Conservation (phyloP, 805 yeast genomes). For the Isabelozyma heimii region DNA sequence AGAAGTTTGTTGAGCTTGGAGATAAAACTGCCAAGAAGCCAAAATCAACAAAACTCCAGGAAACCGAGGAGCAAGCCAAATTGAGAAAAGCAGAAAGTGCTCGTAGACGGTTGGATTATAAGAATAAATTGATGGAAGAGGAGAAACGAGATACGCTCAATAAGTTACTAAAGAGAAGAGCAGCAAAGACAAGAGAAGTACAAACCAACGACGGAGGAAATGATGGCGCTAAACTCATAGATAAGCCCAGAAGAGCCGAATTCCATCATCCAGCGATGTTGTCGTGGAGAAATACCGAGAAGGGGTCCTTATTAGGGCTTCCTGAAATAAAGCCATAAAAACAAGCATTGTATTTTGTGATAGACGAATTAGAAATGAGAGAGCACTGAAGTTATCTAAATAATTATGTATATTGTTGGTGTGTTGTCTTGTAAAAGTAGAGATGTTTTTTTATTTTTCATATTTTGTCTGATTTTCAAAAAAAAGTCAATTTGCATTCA, state of each 20-base stretch:
- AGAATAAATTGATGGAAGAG: constrained; percentile 80
- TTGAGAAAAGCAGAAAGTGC: constrained; percentile 84
- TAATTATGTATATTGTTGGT: no score
- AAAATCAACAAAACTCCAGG: constrained; percentile 48
- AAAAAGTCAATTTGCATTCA: no score
- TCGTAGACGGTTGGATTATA: constrained; percentile 80
- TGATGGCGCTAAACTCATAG: constrained; percentile 12
- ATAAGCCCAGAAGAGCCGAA: constrained; percentile 43
- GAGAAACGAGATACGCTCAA: constrained; percentile 92
- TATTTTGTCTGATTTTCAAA: no score
- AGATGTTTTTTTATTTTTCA: no score
- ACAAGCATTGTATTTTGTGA: no score
- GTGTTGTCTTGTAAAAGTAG: no score
- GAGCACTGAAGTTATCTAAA: no score
- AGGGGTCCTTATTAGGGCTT: neutral
- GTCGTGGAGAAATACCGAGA: constrained; percentile 26
- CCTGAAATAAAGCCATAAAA: neutral
- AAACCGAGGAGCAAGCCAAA: constrained; percentile 82
- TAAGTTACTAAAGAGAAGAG: constrained; percentile 79
- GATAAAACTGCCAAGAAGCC: constrained; percentile 22
- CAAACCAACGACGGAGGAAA: constrained; percentile 26
- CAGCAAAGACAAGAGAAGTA: constrained; percentile 59
- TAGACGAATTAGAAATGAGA: no score
- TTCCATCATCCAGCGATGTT: constrained; percentile 44
- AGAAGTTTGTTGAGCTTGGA: constrained; percentile 28